Evolutionary conservation across 108 stramenopile species (phyloP), one percentile per base, ranked within the genome.

Genomic region (Pseudonitzschia multiseries): DNA sequence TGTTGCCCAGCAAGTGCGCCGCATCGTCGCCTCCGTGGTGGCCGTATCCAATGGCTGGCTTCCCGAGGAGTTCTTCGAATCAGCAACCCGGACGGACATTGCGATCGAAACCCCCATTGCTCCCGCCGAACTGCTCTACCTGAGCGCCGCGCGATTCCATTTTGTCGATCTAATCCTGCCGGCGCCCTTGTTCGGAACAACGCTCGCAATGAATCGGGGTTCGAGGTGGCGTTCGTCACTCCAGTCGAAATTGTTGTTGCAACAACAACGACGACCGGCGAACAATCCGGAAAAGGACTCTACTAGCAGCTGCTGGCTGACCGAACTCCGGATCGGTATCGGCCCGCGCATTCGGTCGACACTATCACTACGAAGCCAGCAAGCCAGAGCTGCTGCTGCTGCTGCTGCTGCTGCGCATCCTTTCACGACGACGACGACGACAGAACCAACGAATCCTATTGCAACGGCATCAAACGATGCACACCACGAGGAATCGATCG

Each of bases 21-120:
- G 87, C 22, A 75, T 92, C 9, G 67, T 89, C 0, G 84, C 81
- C 27, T 64, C 86, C 22, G 63, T 81, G 21, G 74, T 92, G 17
- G 88, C 84, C 6, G 81, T 86, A 52, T 68, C 86, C 4, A 84
- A 89, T 65, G 85, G 75, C 21, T 92, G 88, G 88, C 63, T 89
- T 10, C 88, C 91, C 2, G 12, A 4, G 4, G 73, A 80, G 51
- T 81, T 83, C 60, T 79, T 87, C 48, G 81, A 80, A 13, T 32
- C 71, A n/a, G 81, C 87, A 5, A 85, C 82, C 10, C 28, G 73
- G 20, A 57, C 70, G 21, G 27, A 51, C 60, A 77, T 75, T 71
- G 40, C 77, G 17, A 69, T 86, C 50, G 59, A 78, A 66, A 73
- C 82, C 36, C 88, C 82, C 0, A 65, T 82, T 41, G 86, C 82